These are phyloP conservation scores for Ramaria rubella DNA, from an alignment of 768 basidiomycete genomes.

Conservation along the genomic window DNA sequence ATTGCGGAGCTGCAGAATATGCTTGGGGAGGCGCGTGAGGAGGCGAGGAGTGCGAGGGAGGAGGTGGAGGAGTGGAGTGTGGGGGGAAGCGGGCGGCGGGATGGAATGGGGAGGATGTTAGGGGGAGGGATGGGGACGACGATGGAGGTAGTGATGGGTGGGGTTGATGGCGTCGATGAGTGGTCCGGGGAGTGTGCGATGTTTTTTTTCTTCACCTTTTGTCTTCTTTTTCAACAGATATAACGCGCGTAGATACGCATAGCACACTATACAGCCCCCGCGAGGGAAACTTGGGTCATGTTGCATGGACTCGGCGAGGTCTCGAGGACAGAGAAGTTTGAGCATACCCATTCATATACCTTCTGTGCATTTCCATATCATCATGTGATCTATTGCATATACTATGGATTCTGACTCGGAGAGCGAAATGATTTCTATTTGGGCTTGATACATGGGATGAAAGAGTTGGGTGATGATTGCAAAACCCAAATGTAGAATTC, in stretches of 20 bases:
- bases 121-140: too few species aligned
- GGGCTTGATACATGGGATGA: neutral
- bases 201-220: too few species aligned
- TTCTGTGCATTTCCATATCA: neutral
- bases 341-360: neutral
- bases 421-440: neutral
- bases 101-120: too few species aligned
- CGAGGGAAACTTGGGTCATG: neutral
- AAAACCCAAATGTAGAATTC: too few species aligned
- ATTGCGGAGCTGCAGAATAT: slow-evolving; percentile 73
- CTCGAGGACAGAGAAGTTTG: neutral
- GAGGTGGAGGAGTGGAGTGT: slow-evolving; percentile 79
- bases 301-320: neutral
- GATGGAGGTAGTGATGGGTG: too few species aligned
- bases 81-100: too few species aligned
- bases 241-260: neutral
- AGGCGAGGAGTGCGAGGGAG: slow-evolving; percentile 58
- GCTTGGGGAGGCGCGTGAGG: slow-evolving; percentile 71
- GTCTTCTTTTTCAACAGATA: too few species aligned
- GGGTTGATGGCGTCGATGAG: too few species aligned
- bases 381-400: slow-evolving; percentile 1
- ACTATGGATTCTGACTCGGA: neutral
- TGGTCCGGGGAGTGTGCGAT: too few species aligned
- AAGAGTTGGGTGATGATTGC: too few species aligned
- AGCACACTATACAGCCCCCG: neutral